Conservation (phyloP, 805 yeast genomes). For the Clavispora fructus region DNA sequence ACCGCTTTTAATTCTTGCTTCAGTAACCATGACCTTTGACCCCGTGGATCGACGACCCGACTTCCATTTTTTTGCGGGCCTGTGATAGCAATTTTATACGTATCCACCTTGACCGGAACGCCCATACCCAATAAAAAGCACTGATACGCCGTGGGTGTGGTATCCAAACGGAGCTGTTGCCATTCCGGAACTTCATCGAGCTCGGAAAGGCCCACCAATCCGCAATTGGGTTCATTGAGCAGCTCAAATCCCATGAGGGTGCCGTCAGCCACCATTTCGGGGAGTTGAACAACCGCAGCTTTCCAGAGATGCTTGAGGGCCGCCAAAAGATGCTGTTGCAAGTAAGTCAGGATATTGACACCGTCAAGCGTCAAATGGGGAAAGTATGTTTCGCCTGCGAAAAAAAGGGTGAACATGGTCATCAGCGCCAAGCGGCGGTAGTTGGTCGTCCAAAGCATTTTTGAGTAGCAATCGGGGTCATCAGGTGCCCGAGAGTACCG, state of each 20-base stretch:
- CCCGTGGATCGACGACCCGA: slow-evolving; percentile 57
- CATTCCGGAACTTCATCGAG: slow-evolving; percentile 49
- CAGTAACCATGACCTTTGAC: slow-evolving; percentile 64
- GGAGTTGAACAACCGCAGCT: slow-evolving; percentile 19
- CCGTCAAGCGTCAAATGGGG: slow-evolving; percentile 73
- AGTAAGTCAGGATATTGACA: slow-evolving; percentile 68
- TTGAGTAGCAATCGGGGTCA: slow-evolving; percentile 50
- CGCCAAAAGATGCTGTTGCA: slow-evolving; percentile 58
- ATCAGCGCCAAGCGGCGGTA: slow-evolving; percentile 69
- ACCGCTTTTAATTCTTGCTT: slow-evolving; percentile 34
- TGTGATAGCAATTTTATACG: slow-evolving; percentile 61
- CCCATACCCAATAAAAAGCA: slow-evolving; percentile 78
- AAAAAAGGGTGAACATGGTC: slow-evolving; percentile 82
- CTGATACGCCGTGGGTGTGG: slow-evolving; percentile 79
- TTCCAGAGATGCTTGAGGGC: slow-evolving; percentile 43
- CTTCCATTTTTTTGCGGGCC: slow-evolving; percentile 72
- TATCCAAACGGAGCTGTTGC: slow-evolving; percentile 68
- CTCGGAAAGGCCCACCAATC: slow-evolving; percentile 61
- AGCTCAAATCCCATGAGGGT: slow-evolving; percentile 77
- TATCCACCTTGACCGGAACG: slow-evolving; percentile 57
- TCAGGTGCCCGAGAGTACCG: slow-evolving; percentile 25
- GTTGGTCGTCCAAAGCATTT: slow-evolving; percentile 93
- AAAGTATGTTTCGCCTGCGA: slow-evolving; percentile 70
- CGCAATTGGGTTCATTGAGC: slow-evolving; percentile 80
- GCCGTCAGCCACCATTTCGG: slow-evolving; percentile 35